These are phyloP conservation scores for Cercospora canescens DNA, from an alignment of 2,329 filamentous ascomycete species.

Conservation along the genomic window DNA sequence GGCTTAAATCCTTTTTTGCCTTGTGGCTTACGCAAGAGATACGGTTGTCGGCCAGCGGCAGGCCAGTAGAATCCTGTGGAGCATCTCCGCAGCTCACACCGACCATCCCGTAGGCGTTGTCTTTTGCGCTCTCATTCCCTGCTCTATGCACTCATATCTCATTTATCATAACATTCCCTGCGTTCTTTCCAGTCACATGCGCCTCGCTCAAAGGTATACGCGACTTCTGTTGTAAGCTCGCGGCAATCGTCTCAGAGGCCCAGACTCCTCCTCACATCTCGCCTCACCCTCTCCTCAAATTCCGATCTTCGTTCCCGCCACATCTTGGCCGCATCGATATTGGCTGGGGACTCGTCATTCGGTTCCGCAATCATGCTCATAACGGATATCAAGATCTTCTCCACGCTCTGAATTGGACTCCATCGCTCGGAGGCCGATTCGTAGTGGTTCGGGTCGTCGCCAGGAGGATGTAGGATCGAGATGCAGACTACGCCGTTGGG, in stretches of 20 bases:
- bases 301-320: constrained; percentile 82
- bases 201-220: constrained; percentile 3
- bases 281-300: constrained; percentile 83
- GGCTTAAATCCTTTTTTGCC: not conserved
- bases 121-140: not conserved
- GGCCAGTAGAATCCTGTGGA: not conserved
- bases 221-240: not conserved
- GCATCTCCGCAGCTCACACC: not conserved
- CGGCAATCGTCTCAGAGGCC: constrained; percentile 58
- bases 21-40: too few relatives aligned
- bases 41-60: not conserved
- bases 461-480: constrained; percentile 94
- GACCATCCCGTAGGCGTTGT: not conserved
- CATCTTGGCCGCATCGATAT: constrained; percentile 94
- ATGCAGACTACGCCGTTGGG: constrained; percentile 91
- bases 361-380: constrained; percentile 99
- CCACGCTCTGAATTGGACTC: constrained; percentile 95
- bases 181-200: not conserved
- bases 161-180: not conserved
- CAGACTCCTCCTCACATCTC: constrained; percentile 76
- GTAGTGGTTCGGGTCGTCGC: constrained; percentile 98
- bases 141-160: not conserved
- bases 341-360: constrained; percentile 94
- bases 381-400: constrained; percentile 94
- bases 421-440: constrained; percentile 93